Evolutionary conservation across 495 filamentous ascomycete genomes (phyloP), one percentile per base, ranked within the genome.

Genomic region (Jackrogersella multiformis): DNA sequence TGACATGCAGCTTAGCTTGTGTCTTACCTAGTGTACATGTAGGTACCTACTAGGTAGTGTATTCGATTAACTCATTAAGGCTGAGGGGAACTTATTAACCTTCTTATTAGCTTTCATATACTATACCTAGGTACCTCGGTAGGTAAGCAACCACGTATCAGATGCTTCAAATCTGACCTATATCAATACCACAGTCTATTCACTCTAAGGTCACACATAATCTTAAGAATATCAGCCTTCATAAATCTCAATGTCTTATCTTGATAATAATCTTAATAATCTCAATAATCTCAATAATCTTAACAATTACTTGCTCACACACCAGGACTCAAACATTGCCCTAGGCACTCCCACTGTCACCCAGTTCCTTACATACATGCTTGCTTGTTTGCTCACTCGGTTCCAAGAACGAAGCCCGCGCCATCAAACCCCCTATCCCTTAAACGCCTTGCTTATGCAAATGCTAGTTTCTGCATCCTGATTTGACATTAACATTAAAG

Each of bases 401-500:
- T 52, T 52, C 45, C 61, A 39, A 48, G 36, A 21, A 18, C 24
- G 35, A 49, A 46, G 42, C 48, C 35, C 15, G 3, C 26, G 10
- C 42, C 21, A 24, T 24, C 38, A 24, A 32, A 9, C 42, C 21
- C 23, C 42, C 28, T 38, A 9, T 32, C 21, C 23, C 42, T 28
- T 38, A 32, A 66, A 71, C 71, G 71, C 68, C 71, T 49, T 54
- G 71, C 68, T 69, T 45, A 73, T 69, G 64, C 61, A 68, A 68
- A 74, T 74, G 71, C 65, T 52, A 53, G 32, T 28, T 28, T 48
- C 54, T 42, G 48, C 28, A 64, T 64, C 59, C 54, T 45, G 45
- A 56, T 52, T 45, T 21, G 32, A 59, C 59, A 28, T 30, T 28
- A 28, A 12, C 45, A 12, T 13, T 13, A 6, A 32, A 46, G 61